These are phyloP conservation scores for Tulasnella sp. DNA, from an alignment of 768 basidiomycete species.

Conservation along the genomic window DNA sequence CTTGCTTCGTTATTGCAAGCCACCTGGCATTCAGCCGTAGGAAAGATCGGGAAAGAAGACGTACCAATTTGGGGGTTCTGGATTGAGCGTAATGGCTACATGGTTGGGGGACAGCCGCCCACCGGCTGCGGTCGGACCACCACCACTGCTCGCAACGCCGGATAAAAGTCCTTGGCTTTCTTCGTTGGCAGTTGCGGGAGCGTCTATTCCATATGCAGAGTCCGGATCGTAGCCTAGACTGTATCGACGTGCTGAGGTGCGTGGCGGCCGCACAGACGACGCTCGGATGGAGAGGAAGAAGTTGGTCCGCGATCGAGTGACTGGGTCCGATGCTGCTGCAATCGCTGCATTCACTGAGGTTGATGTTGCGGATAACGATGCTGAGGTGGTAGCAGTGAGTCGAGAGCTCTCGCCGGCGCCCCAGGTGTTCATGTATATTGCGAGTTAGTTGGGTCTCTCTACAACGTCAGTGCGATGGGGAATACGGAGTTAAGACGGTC, in stretches of 20 bases:
- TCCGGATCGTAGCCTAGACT: constrained; percentile 37
- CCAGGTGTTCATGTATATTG: constrained; percentile 7
- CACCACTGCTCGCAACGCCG: constrained; percentile 11
- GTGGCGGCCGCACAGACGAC: constrained; percentile 37
- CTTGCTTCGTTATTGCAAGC: neutral
- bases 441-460: neutral
- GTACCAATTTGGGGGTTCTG: constrained; percentile 81
- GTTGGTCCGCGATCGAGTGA: constrained; percentile 80
- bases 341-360: neutral
- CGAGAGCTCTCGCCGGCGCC: constrained; percentile 10
- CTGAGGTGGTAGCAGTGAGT: neutral
- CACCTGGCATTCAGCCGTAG: constrained; percentile 2
- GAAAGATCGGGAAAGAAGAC: constrained; percentile 25
- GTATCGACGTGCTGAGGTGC: constrained; percentile 21
- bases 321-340: constrained; percentile 11
- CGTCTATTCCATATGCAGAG: constrained; percentile 32
- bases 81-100: constrained; percentile 44
- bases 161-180: constrained; percentile 58
- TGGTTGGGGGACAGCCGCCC: constrained; percentile 25
- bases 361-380: neutral
- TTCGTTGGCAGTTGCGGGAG: constrained; percentile 34
- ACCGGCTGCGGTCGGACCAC: constrained; percentile 14
- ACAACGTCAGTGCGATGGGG: neutral
- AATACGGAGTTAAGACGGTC: neutral
- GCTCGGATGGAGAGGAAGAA: constrained; percentile 92